Base-by-base conservation (phyloP, 1,284 basidiomycete genomes). In the Trametes versicolor region DNA sequence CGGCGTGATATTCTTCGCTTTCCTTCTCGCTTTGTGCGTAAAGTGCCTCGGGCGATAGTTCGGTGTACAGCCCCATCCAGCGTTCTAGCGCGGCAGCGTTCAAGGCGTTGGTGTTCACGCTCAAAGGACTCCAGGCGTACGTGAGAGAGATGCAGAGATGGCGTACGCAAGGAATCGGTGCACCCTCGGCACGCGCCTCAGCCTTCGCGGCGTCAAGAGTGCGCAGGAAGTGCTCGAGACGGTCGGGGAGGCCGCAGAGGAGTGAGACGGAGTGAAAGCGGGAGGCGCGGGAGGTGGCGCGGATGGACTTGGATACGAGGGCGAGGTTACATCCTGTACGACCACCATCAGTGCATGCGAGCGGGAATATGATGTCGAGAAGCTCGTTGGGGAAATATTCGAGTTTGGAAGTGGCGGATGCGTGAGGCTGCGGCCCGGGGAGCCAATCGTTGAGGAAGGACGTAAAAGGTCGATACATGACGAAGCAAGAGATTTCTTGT, bases 221-320 rank as follows among this genome's bases (percentile, higher is more conserved):
- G 13, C 45, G 32, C 17, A 51, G 39, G 27, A 64, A 64, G 29
- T 29, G 37, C 27, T 8, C 36, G 5, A 56, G 47, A 8, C 47
- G 23, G 21, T 21, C 9, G 23, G n/a, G 21, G 4, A 58, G 49
- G 4, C 63, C 58, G 4, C 53, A 34, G 50, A 64, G 37, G 36
- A 64, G 51, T 34, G 37, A 56, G 34, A 64, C 37, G 53, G 58
- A 60, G 39, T 51, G 29, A 48, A 56, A 64, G 52, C 63, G 58
- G 10, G 45, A 43, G 6, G 45, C 29, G 8, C 37, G 53, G 10
- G 63, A 59, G 10, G 37, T 23, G 45, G 57, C 48, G 29, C 58
- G 58, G 9, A 56, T 45, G n/a, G n/a, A 23, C 21, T 45, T 49
- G 32, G 58, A 64, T 2, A 56, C 63, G 13, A 60, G 47, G 37